Conservation (phyloP, 208 protist genomes). For the Wallacemonas sp. region DNA sequence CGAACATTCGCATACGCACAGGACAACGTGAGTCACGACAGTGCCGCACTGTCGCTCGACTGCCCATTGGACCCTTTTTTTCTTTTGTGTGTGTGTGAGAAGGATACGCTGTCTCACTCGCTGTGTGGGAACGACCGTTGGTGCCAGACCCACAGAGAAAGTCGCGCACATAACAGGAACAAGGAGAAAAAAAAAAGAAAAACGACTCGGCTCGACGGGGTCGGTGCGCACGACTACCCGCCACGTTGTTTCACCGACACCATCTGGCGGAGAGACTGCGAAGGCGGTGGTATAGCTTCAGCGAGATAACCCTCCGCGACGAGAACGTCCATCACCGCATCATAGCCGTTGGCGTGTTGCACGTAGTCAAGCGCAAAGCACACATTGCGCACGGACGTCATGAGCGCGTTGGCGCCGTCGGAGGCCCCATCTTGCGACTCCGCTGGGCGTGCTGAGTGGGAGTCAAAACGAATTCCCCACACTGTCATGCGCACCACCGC, state of each 20-base stretch:
- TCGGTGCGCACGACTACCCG: too few species aligned
- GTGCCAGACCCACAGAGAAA: too few species aligned
- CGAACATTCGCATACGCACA: too few species aligned
- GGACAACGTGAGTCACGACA: too few species aligned
- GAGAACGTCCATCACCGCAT: constrained; percentile 60
- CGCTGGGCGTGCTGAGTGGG: too few species aligned
- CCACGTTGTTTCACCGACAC: not conserved
- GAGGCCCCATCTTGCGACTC: too few species aligned
- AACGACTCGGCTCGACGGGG: too few species aligned
- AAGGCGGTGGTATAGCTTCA: constrained; percentile 51
- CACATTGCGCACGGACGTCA: constrained; percentile 47
- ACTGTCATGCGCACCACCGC: constrained; percentile 32
- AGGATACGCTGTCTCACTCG: too few species aligned
- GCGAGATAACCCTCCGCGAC: constrained; percentile 37
- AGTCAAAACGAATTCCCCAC: constrained; percentile 15
- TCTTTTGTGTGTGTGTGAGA: too few species aligned
- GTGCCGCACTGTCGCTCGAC: too few species aligned
- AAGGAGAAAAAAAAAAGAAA: constrained; percentile 6
- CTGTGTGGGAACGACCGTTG: too few species aligned
- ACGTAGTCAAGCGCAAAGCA: constrained; percentile 74
- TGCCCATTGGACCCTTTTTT: too few species aligned
- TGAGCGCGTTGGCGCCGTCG: not conserved
- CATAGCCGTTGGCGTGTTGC: constrained; percentile 31
- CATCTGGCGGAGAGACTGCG: constrained; percentile 34
- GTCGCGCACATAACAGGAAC: not conserved